Base-by-base conservation (phyloP, 2,329 filamentous ascomycete species). In the Beauveria brongniartii region DNA sequence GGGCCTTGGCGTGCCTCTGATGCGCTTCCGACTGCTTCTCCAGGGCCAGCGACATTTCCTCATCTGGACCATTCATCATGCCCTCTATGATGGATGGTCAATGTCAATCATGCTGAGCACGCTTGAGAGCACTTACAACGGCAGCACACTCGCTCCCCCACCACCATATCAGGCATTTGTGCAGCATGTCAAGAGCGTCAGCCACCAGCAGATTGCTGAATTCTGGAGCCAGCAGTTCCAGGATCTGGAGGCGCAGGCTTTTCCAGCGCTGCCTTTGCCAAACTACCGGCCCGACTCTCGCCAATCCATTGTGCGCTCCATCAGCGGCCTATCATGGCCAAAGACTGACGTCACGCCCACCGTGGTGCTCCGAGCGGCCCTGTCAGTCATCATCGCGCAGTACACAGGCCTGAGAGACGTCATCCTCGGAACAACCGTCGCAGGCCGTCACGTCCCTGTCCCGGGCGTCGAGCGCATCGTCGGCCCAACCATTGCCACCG, bases 31-130 rank as follows among this genome's bases (percentile, higher is more conserved):
- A 5, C 54, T 66, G 5, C 44, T 66, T 5, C 24, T 28, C 5
- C 5, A n/a, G 0, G 52, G 44, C 16, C 54, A 59, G 1, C 24
- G 55, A 2, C 56, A 44, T 5, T 55, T 24, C 5, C 61, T 68
- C 20, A 30, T 65, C 22, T 68, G 61, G 65, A 63, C 61, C 9
- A 63, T 67, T 16, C 67, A 69, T 47, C 80, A 82, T 63, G 75
- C 75, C 9, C 67, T 82, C 0, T 83, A 82, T 59, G 80, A 83
- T 59, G 80, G 80, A n/a, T 81, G 78, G 78, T 78, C 75, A 0
- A 75, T 79, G 73, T 73, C 74, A 3, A 67, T 79, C 8, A 55
- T 69, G 5, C 47, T 69, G 16, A 60, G 64, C 16, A 34, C 59
- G 2, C 46, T 65, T 1, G 53, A 62, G 8, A 54, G 64, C 30